A percentile compares a stretch with the other conserved stretches of the same genome.
Evolutionary conservation across 306 rosid genomes (phyloP).

Genomic region (Rosa persica): DNA sequence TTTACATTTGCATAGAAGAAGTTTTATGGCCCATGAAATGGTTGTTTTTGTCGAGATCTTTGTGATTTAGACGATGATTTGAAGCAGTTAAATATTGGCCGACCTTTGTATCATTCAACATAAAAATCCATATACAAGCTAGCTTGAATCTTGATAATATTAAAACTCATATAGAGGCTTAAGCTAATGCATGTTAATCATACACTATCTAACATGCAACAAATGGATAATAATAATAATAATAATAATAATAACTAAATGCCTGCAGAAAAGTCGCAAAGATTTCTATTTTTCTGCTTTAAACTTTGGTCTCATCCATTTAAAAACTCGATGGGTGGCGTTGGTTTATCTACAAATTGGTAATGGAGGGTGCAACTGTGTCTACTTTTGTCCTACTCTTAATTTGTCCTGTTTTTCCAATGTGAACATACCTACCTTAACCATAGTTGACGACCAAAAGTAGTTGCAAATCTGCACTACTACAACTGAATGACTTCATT

Average conservation of each 20-base stretch:
- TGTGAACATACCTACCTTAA: not conserved
- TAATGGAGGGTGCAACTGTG: constrained; percentile 16
- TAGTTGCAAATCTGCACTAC: not conserved
- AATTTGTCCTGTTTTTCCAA: not conserved
- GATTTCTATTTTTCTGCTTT: not conserved
- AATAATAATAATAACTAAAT: not conserved
- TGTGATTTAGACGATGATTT: not conserved
- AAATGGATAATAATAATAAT: not conserved
- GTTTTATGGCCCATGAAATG: constrained; percentile 21
- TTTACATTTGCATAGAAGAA: not conserved
- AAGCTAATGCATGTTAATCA: not conserved
- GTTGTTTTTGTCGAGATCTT: constrained; percentile 30
- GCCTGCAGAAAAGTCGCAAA: not conserved
- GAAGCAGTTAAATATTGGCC: constrained; percentile 28
- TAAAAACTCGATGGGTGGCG: not conserved
- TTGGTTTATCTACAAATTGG: constrained; percentile 22
- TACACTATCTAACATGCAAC: not conserved
- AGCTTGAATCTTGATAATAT: not conserved
- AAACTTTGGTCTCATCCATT: not conserved
- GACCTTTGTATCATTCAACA: constrained; percentile 23
- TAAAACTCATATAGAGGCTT: not conserved
- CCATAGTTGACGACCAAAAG: not conserved
- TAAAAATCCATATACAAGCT: not conserved
- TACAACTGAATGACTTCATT: not conserved
- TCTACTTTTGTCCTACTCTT: not conserved